Percentiles rank a stretch among this genome's conserved stretches.
Conservation (phyloP, 345 rosid genomes). For the Eucalyptus paniculata region DNA sequence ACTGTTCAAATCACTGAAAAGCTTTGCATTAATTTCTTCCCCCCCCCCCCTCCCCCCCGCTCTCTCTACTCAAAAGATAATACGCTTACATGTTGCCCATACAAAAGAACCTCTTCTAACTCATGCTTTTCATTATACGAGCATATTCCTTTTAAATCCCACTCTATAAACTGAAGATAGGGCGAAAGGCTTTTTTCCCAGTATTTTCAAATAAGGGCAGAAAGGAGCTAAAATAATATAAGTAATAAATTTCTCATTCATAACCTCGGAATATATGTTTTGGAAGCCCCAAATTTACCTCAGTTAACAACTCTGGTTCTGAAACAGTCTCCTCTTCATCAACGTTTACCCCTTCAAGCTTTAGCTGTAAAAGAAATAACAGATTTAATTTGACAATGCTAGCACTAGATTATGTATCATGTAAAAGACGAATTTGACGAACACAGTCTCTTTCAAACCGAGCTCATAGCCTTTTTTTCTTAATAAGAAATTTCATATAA, state of each 20-base stretch:
- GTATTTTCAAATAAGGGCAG: background rate
- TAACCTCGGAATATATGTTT: background rate
- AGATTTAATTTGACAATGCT: background rate
- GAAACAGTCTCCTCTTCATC: slow-evolving; percentile 88
- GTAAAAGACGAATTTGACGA: background rate
- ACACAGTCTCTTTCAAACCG: background rate
- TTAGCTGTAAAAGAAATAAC: slow-evolving; percentile 26
- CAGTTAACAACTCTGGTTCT: slow-evolving; percentile 63
- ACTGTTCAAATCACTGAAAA: background rate
- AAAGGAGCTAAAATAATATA: background rate
- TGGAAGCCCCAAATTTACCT: slow-evolving; percentile 26
- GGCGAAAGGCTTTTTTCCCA: background rate
- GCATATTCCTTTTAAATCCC: background rate
- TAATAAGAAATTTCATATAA: background rate
- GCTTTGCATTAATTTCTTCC: background rate
- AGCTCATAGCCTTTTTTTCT: background rate
- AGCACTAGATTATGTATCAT: background rate
- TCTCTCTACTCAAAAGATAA: background rate
- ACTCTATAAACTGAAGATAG: background rate
- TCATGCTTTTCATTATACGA: background rate
- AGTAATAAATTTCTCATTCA: background rate
- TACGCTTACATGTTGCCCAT: background rate
- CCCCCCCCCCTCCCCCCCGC: background rate
- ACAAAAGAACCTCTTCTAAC: background rate
- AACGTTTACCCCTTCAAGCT: slow-evolving; percentile 57